Evolutionary conservation across 1,139 yeast genomes (phyloP), one percentile per base, ranked within the genome.

Genomic region (Scheffersomyces lignicola): DNA sequence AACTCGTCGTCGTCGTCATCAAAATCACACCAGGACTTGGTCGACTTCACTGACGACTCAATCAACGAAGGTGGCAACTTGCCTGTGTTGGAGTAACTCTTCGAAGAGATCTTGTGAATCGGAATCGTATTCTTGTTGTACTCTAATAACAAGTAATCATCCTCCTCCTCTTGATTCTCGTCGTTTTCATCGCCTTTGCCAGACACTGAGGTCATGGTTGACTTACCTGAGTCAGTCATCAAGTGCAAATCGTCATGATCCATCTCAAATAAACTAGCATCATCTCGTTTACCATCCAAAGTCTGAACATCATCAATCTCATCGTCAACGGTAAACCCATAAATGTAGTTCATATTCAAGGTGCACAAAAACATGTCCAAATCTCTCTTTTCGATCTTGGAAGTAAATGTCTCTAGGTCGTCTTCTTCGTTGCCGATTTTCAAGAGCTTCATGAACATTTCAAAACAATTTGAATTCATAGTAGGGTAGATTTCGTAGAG

Each of bases 401-500:
- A 36, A 29, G 47, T 41, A 35, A 54, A 64, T 33, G 53, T 53
- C 15, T 42, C 42, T 24, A 51, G 39, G 38, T 59, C 65, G 39
- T 65, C 69, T 31, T 65, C 72, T 29, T 53, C 48, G 18, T 62
- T 60, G 13, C 62, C 71, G 18, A 58, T 52, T 33, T 54, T 54
- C 42, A 69, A 56, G 36, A 66, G 44, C 39, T 60, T 49, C 56
- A 57, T 58, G 41, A 69, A 63, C 14, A 62, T 47, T 14, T 51
- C 49, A 42, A 58, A 68, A 40, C 72, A 68, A 41, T 54, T 56
- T 26, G 46, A 33, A 46, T 65, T 66, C 66, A 69, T 65, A 24
- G 53, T 59, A 8, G 75, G 72, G 42, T 64, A 69, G 24, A 69
- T 64, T 43, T 68, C 75, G 43, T 61, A 69, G 34, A 69, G 51